Conservation (phyloP, 2,329 filamentous ascomycete species). For the Beauveria rudraprayagi region DNA sequence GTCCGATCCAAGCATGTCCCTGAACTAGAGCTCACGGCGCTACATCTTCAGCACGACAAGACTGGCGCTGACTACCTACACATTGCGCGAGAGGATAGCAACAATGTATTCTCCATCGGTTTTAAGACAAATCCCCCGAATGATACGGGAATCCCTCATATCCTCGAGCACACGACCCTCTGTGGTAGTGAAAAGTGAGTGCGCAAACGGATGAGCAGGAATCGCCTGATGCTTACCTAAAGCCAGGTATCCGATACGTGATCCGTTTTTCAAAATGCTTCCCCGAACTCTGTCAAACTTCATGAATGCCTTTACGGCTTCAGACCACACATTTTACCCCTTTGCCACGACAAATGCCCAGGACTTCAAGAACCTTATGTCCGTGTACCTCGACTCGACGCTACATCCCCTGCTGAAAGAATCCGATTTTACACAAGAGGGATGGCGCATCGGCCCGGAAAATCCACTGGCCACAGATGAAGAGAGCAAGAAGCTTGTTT, state of each 20-base stretch:
- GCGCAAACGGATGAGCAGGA: background rate
- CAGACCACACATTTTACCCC: conserved; percentile 94
- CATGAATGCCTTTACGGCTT: conserved; percentile 97
- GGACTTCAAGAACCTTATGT: conserved; percentile 93
- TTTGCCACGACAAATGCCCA: conserved; percentile 95
- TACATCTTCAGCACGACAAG: conserved; percentile 88
- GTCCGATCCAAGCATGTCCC: conserved; percentile 84
- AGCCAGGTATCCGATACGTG: conserved; percentile 84
- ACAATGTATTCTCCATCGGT: conserved; percentile 98
- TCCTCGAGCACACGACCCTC: conserved; percentile 92
- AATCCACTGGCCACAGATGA: conserved; percentile 57
- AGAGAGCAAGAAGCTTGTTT: conserved; percentile 66
- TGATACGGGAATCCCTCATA: conserved; percentile 92
- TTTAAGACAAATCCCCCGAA: conserved; percentile 99
- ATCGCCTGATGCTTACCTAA: conserved; percentile 20
- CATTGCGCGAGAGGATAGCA: conserved; percentile 88
- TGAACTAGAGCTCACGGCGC: conserved; percentile 83
- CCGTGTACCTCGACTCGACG: conserved; percentile 92
- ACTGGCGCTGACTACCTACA: conserved; percentile 95
- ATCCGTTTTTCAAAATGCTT: conserved; percentile 99
- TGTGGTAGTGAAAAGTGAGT: conserved; percentile 86
- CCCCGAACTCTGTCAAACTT: conserved; percentile 97
- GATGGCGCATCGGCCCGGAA: conserved; percentile 91
- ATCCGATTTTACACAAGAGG: conserved; percentile 91
- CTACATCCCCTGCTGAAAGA: conserved; percentile 82